Percentiles rank a stretch among this genome's conserved stretches.
Evolutionary conservation across 768 basidiomycete species (phyloP).

Genomic region (Lyophyllum decastes): DNA sequence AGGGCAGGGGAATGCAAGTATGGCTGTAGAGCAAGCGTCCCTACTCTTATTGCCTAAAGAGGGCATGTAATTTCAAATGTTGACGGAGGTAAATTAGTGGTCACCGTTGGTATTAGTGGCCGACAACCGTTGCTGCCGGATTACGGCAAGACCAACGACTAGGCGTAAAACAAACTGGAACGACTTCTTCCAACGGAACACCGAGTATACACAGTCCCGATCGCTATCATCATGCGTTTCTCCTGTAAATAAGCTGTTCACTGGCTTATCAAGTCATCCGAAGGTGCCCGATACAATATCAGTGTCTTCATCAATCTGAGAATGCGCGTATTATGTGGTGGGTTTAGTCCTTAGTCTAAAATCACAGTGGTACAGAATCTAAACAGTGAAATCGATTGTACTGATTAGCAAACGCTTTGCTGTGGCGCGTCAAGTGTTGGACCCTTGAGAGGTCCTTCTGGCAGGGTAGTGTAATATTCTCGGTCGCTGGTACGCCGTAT

Average conservation of each 20-base stretch:
- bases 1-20: background rate
- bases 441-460: background rate
- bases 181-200: background rate
- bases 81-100: background rate
- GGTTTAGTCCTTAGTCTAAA: background rate
- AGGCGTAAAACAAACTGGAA: background rate
- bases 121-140: background rate
- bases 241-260: background rate
- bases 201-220: constrained; percentile 1
- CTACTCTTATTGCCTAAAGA: background rate
- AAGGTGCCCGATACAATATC: background rate
- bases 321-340: background rate
- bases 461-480: constrained; percentile 41
- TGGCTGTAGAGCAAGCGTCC: background rate
- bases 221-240: constrained; percentile 2
- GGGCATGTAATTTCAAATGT: background rate
- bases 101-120: background rate
- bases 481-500: constrained; percentile 38
- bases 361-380: background rate
- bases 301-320: background rate
- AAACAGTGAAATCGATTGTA: background rate
- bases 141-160: no score
- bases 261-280: background rate
- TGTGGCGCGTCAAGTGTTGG: background rate
- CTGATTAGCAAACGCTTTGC: background rate